Conservation (phyloP, 2,329 filamentous ascomycete species). For the Neoarthrinium moseri region DNA sequence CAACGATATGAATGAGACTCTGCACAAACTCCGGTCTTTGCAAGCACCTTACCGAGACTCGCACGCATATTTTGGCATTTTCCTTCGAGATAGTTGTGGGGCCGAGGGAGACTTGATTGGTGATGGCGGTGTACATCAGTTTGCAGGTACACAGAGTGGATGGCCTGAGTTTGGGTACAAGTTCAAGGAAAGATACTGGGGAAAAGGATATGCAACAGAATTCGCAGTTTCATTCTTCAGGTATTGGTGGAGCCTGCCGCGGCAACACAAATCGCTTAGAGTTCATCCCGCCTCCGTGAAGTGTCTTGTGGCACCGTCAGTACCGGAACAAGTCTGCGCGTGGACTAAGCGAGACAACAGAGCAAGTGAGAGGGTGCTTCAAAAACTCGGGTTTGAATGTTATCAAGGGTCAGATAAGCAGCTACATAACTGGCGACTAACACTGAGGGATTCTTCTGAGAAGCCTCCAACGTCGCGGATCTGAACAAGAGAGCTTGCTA, state of each 20-base stretch:
- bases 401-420: no score
- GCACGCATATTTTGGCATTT: slow-evolving; percentile 5
- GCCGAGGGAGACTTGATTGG: slow-evolving; percentile 44
- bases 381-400: no score
- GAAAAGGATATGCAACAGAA: slow-evolving; percentile 9
- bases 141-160: slow-evolving; percentile 3
- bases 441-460: no score
- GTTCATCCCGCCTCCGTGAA: no score
- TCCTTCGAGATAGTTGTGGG: slow-evolving; percentile 14
- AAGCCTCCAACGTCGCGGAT: no score
- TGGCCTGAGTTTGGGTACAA: slow-evolving; percentile 13
- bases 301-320: no score
- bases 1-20: not conserved
- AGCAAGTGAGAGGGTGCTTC: slow-evolving; percentile 23
- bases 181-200: slow-evolving; percentile 9
- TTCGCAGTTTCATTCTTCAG: slow-evolving; percentile 3
- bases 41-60: not conserved
- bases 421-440: no score
- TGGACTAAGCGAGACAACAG: slow-evolving; percentile 18
- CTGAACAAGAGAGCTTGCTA: no score
- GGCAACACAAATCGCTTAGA: no score
- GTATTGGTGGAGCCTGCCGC: slow-evolving; percentile 8
- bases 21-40: slow-evolving; percentile 1
- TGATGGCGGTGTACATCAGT: slow-evolving; percentile 28
- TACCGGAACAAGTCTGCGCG: slow-evolving; percentile 17